A percentile compares a stretch with the other conserved stretches of the same genome.
Evolutionary conservation across 164 flowering plant species (phyloP).

Genomic region (Aristolochia fimbriata): DNA sequence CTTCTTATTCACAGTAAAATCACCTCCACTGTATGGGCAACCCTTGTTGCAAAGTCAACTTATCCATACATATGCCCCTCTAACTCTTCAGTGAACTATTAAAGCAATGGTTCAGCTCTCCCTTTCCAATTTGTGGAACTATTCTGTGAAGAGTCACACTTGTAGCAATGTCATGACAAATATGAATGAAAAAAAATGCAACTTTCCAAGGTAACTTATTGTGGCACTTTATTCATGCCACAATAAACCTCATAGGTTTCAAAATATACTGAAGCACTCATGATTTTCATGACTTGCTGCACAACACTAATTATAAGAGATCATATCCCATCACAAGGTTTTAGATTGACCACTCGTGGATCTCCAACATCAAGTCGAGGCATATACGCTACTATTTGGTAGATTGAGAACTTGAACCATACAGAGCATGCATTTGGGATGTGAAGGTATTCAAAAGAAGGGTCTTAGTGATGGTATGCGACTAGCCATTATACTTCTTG

Average conservation of each 20-base stretch:
- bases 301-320: conserved; percentile 74
- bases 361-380: conserved; percentile 85
- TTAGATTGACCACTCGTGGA: conserved; percentile 61
- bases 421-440: not conserved
- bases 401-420: not conserved
- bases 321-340: conserved; percentile 81
- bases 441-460: not conserved
- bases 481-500: not conserved
- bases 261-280: conserved; percentile 35
- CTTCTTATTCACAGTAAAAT: no score
- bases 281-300: conserved; percentile 75
- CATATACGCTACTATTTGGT: conserved; percentile 66
- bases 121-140: no score
- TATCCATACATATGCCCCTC: no score
- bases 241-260: conserved; percentile 69
- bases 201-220: no score
- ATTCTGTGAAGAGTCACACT: no score
- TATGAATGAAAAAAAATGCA: no score
- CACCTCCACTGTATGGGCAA: no score
- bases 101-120: no score
- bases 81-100: no score
- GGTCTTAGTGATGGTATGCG: not conserved
- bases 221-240: conserved; percentile 47
- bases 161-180: no score
- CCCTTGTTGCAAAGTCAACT: no score